These are phyloP conservation scores for Xylaria sp. DNA, from an alignment of 2,329 filamentous ascomycete genomes.

Conservation along the genomic window DNA sequence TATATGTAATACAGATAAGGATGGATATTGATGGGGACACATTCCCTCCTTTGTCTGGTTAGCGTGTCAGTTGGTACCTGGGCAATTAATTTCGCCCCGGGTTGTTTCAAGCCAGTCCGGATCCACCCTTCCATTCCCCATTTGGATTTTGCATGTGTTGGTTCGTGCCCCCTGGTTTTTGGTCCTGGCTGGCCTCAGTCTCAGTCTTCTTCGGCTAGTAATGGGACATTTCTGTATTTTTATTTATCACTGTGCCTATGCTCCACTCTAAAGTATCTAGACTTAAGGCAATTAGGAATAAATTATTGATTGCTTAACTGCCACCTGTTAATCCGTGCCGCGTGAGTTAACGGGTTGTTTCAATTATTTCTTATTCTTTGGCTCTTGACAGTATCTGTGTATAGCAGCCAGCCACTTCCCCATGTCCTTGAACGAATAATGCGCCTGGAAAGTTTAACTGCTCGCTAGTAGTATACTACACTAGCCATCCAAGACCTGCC, in stretches of 20 bases:
- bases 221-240: constrained; percentile 12
- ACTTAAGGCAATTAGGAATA: not conserved
- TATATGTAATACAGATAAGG: too few species aligned
- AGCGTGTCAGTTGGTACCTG: not conserved
- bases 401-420: not conserved
- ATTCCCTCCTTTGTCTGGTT: not conserved
- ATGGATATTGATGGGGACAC: not conserved
- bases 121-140: constrained; percentile 5
- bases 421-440: not conserved
- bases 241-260: not conserved
- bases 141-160: not conserved
- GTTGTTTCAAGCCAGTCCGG: constrained; percentile 15
- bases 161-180: not conserved
- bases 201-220: constrained; percentile 5
- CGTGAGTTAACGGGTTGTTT: not conserved
- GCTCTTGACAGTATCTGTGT: not conserved
- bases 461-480: not conserved
- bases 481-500: constrained; percentile 20
- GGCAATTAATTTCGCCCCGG: constrained; percentile 17
- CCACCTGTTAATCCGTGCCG: not conserved
- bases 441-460: not conserved
- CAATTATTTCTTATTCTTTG: not conserved
- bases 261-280: not conserved
- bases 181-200: not conserved
- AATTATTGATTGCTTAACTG: constrained; percentile 5